Base-by-base conservation (phyloP, 768 basidiomycete species). In the Kwoniella sp. region DNA sequence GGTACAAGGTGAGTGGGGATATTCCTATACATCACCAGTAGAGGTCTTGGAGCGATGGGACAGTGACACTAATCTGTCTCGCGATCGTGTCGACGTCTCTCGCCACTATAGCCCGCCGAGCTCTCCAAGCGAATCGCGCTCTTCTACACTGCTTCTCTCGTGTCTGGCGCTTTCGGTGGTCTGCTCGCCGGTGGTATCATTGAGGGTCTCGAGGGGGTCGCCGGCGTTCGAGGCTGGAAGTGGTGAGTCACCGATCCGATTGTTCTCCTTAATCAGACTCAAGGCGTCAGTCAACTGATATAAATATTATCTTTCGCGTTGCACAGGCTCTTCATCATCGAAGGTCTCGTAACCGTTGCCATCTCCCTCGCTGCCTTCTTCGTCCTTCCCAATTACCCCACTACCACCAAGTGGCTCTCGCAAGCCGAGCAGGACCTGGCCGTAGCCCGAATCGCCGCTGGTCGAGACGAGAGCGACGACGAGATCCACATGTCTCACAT, bases 81-180 rank as follows among this genome's bases (percentile, higher is more conserved):
- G 3, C 41, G 41, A 3, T 3, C 17, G 4, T 45, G 41, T 4
- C 41, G n/a, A 45, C 11, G 41, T 45, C 51, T 25, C 20, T 45
- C 48, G 30, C 48, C 37, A 22, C 45, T 51, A 7, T 54, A 78
- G 70, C 77, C 79, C 8, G 63, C 59, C 38, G 79, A 79, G 60
- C 61, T 81, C 15, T 73, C 78, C 4, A 79, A 79, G 52, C 74
- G 80, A 28, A 67, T 81, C 13, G 79, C 80, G 23, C 23, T 76
- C 22, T 81, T 79, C 68, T 81, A 81, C 67, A 71, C 76, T 20
- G 80, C 80, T 12, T 74, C 79, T 13, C 61, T 80, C 1, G 66
- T 79, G 0, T 76, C 77, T 12, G 81, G 81, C 0, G 77, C 81
- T 4, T 77, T 80, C 66, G 78, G 79, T 48, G 81, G 81, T 31